phyloP scores from a whole-genome alignment of 208 protist genomes.

The Herpetomonas samuelpessoai region DNA sequence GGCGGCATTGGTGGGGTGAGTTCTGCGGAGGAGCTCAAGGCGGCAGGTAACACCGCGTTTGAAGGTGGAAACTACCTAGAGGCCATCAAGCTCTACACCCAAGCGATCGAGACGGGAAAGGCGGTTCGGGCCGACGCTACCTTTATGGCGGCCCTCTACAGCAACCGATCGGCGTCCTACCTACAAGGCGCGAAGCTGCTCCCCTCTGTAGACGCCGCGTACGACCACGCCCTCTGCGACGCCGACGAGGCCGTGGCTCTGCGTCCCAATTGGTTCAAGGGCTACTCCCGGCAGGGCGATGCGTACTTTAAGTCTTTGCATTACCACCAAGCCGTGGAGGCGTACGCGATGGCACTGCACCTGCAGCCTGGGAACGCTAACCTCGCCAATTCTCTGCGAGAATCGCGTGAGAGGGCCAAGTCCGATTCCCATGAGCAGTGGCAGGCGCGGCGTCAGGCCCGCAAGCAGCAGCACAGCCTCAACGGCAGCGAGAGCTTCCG shows the following conservation, averaged over 20 bases:
- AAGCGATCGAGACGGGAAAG: slow-evolving; percentile 57
- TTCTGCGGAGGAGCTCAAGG: slow-evolving; percentile 67
- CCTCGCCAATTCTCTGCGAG: slow-evolving; percentile 48
- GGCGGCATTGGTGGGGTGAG: not conserved
- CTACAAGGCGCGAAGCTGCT: slow-evolving; percentile 63
- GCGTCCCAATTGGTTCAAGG: slow-evolving; percentile 93
- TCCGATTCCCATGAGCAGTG: slow-evolving; percentile 14
- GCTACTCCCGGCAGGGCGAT: slow-evolving; percentile 90
- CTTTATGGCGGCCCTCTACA: slow-evolving; percentile 85
- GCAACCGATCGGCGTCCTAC: slow-evolving; percentile 94
- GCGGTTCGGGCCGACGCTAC: slow-evolving; percentile 5
- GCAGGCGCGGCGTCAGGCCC: slow-evolving; percentile 5
- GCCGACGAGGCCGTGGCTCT: slow-evolving; percentile 82
- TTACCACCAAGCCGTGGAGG: slow-evolving; percentile 85
- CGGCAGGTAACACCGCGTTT: slow-evolving; percentile 90
- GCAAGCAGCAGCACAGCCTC: not conserved
- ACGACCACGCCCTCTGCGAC: slow-evolving; percentile 82
- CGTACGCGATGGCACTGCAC: slow-evolving; percentile 87
- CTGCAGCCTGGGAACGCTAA: slow-evolving; percentile 76
- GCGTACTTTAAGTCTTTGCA: slow-evolving; percentile 81
- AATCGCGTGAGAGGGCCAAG: slow-evolving; percentile 44
- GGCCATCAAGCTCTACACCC: slow-evolving; percentile 79
- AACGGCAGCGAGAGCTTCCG: not conserved
- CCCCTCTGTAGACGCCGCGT: slow-evolving; percentile 33
- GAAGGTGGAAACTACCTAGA: slow-evolving; percentile 66